Percentiles rank a stretch among this genome's conserved stretches.
These are phyloP conservation scores for Carex arenaria DNA, from an alignment of 202 grass and related monocot species.

Conservation along the genomic window DNA sequence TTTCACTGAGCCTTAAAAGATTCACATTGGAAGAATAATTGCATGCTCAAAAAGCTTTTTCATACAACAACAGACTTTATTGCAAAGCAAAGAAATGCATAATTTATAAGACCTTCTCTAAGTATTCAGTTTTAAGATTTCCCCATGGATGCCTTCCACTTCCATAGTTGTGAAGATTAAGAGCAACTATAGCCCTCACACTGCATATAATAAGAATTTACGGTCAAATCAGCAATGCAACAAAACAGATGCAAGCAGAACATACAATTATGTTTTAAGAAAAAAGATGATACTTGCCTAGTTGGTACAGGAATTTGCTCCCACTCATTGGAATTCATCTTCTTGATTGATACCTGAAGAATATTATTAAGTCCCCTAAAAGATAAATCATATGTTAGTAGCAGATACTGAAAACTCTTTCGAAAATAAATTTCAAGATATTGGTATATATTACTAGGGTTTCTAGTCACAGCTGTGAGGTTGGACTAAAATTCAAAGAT, in stretches of 20 bases:
- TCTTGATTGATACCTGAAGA: constrained; percentile 78
- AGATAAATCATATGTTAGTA: not conserved
- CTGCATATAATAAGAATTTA: constrained; percentile 38
- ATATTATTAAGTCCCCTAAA: constrained; percentile 80
- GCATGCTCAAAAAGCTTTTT: not conserved
- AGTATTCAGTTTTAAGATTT: constrained; percentile 87
- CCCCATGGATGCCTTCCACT: constrained; percentile 99
- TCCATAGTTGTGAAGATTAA: constrained; percentile 98
- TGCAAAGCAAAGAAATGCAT: not conserved
- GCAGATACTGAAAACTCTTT: not conserved
- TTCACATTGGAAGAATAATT: not conserved
- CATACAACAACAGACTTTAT: not conserved
- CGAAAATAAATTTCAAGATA: not conserved
- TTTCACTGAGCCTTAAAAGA: not conserved
- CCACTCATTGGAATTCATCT: constrained; percentile 76
- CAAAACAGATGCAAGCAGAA: not conserved
- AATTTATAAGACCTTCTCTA: constrained; percentile 60
- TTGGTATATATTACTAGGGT: not conserved
- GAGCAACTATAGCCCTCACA: constrained; percentile 87
- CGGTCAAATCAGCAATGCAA: not conserved
- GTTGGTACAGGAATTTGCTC: constrained; percentile 68
- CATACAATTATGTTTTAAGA: constrained; percentile 3
- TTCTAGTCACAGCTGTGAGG: not conserved
- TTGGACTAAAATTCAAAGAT: not conserved
- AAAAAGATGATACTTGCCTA: constrained; percentile 42